Base-by-base conservation (phyloP, 208 protist genomes). In the Leishmania tropica region DNA sequence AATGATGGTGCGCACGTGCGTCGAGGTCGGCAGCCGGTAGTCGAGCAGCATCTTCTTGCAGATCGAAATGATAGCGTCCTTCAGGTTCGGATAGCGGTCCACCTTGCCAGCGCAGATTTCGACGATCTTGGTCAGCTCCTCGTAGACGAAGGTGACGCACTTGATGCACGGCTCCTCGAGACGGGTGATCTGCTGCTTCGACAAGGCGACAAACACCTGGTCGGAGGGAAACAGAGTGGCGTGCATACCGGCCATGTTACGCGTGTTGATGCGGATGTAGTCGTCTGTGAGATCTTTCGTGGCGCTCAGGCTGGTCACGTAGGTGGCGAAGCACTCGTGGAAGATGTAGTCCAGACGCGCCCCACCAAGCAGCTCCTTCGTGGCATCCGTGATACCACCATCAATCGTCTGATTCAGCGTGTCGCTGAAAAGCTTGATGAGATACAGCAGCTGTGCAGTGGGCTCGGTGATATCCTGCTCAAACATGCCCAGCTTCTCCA, bases 311-410 rank as follows among this genome's bases (percentile, higher is more conserved):
- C 89, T 88, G 7, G 87, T 91, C 17, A 99, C 88, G 82, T 96
- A 98, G 8, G 90, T 86, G 24, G 91, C 88, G 71, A 99, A 99
- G 81, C 96, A 94, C 67, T 99, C 95, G 89, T 98, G 88, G 84
- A 99, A 99, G 70, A 99, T 99, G 83, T 99, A 98, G 83, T 98
- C 95, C 67, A 99, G 98, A 45, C 98, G 90, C 24, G 99, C 99
- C 81, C 99, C 99, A 80, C 99, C 98, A 47, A 97, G 92, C 58
- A 99, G 84, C 81, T 99, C 98, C 83, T 95, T 96, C 19, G 88
- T 94, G 6, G 98, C 87, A 67, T 99, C 96, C 0, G 93, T 92
- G 62, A 96, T 86, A 56, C 94, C 92, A 74, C 98, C 98, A 78
- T 99, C 98, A 81, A 99, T 99, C 8, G 94, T 95, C 71, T 99